A percentile compares a stretch with the other conserved stretches of the same genome.
Evolutionary conservation across 2,329 filamentous ascomycete genomes (phyloP).

Genomic region (Aspergillus texensis): DNA sequence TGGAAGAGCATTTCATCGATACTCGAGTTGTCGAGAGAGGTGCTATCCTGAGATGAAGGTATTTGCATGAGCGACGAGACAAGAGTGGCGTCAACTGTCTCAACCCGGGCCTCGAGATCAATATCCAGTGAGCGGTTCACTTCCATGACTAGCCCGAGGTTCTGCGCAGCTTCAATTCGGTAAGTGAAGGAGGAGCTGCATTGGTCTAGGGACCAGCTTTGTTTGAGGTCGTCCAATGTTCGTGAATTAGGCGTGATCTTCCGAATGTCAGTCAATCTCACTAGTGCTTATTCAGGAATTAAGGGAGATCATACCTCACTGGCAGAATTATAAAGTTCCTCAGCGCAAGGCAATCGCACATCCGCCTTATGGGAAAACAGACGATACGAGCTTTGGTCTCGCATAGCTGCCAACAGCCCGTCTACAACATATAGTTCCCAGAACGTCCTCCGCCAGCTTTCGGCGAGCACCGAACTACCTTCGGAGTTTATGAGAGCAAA

Average conservation of each 20-base stretch:
- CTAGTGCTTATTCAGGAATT: neutral
- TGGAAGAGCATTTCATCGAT: conserved; percentile 62
- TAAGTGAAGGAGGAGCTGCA: conserved; percentile 78
- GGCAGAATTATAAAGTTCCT: conserved; percentile 53
- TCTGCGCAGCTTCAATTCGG: conserved; percentile 73
- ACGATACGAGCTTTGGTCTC: conserved; percentile 19
- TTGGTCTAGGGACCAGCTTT: conserved; percentile 65
- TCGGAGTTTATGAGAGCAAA: conserved; percentile 48
- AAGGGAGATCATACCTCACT: conserved; percentile 14
- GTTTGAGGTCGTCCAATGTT: conserved; percentile 56
- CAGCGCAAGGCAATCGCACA: conserved; percentile 74
- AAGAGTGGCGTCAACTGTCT: conserved; percentile 58
- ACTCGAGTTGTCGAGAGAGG: conserved; percentile 62
- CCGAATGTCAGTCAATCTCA: neutral
- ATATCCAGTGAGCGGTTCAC: conserved; percentile 26
- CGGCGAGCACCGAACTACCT: conserved; percentile 69
- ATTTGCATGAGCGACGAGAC: conserved; percentile 69
- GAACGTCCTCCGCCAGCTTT: conserved; percentile 84
- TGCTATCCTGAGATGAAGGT: conserved; percentile 66
- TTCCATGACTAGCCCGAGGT: conserved; percentile 69
- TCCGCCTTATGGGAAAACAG: conserved; percentile 55
- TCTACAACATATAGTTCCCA: conserved; percentile 78
- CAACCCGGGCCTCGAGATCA: conserved; percentile 33
- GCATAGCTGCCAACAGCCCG: conserved; percentile 74
- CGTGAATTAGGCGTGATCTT: conserved; percentile 59